Evolutionary conservation across 78 protist genomes (phyloP), one percentile per base, ranked within the genome.

Genomic region (Diacronema lutheri): DNA sequence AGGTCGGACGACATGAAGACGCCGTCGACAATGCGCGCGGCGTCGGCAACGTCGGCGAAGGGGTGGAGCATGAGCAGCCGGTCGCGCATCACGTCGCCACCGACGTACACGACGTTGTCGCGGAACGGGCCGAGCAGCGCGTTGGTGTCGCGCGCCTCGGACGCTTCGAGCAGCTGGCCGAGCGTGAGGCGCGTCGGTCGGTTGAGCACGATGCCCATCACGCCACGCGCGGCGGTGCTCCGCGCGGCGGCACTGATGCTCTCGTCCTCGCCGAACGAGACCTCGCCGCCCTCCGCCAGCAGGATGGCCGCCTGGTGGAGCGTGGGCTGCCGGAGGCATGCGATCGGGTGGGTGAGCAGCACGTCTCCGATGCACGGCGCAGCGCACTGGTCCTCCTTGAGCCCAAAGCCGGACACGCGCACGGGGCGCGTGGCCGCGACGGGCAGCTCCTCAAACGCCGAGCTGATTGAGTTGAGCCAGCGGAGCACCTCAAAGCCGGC

Each of bases 231-330:
- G n/a, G n/a, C n/a, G n/a, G n/a, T n/a, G n/a, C n/a, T n/a, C n/a
- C n/a, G n/a, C n/a, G n/a, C n/a, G n/a, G n/a, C n/a, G n/a, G n/a
- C n/a, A n/a, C n/a, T n/a, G n/a, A 33, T 19, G 29, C 16, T 21
- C 26, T 10, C 4, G 10, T 65, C 72, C 29, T 65, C 72, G 26
- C 0, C 19, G 72, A n/a, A 38, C 23, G 69, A 62, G 13, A 33
- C 40, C 16, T 44, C 50, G 16, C 16, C 50, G 7, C 16, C 50
- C 50, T 44, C 50, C 16, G 50, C 7, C 23, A 65, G 16, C 10
- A 65, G 72, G 72, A 65, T 65, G 23, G 29, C 72, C 26, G 72
- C 72, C 31, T 33, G 72, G 72, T 65, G 72, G 26, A 65, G 72
- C n/a, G n/a, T 33, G 19, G 72, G 72, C 72, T 65, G 72, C 21